Percentiles rank a stretch among this genome's conserved stretches.
Conservation (phyloP, 495 filamentous ascomycete species). For the Hypoxylon perforatum region DNA sequence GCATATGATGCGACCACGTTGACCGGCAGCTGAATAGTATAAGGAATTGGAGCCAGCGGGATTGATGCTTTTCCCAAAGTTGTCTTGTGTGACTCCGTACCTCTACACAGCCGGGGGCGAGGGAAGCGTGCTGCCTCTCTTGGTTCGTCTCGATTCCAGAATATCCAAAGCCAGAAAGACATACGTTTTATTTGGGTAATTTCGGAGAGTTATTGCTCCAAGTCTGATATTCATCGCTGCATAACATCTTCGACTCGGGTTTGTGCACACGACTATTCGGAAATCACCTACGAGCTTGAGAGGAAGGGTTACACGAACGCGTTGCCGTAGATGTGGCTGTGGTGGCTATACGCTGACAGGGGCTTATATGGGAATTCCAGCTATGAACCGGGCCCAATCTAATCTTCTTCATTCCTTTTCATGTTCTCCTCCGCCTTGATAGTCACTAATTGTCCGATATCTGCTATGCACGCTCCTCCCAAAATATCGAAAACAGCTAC, state of each 20-base stretch:
- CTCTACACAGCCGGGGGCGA: conserved; percentile 67
- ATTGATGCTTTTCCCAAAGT: conserved; percentile 81
- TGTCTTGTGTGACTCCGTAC: conserved; percentile 74
- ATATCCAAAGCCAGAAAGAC: conserved; percentile 46
- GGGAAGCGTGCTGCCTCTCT: conserved; percentile 24
- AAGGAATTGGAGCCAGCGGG: conserved; percentile 82
- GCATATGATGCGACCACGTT: conserved; percentile 64
- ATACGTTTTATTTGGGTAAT: conserved; percentile 55
- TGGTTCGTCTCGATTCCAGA: conserved; percentile 42
- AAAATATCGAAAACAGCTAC: too few relatives aligned
- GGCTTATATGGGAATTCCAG: too few relatives aligned
- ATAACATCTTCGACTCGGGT: conserved; percentile 30
- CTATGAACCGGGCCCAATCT: too few relatives aligned
- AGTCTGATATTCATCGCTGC: conserved; percentile 32
- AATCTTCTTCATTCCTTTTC: too few relatives aligned
- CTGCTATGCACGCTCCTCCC: too few relatives aligned
- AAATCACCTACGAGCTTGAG: too few relatives aligned
- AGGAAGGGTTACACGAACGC: too few relatives aligned
- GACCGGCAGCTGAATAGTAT: conserved; percentile 76
- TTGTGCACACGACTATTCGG: conserved; percentile 6
- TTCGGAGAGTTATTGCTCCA: conserved; percentile 53
- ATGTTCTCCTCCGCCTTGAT: too few relatives aligned
- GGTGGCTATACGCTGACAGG: too few relatives aligned
- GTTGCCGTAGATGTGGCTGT: too few relatives aligned
- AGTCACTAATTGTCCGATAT: too few relatives aligned